Evolutionary conservation across 1,284 basidiomycete genomes (phyloP), one percentile per base, ranked within the genome.

Genomic region (Volvariella volvacea): DNA sequence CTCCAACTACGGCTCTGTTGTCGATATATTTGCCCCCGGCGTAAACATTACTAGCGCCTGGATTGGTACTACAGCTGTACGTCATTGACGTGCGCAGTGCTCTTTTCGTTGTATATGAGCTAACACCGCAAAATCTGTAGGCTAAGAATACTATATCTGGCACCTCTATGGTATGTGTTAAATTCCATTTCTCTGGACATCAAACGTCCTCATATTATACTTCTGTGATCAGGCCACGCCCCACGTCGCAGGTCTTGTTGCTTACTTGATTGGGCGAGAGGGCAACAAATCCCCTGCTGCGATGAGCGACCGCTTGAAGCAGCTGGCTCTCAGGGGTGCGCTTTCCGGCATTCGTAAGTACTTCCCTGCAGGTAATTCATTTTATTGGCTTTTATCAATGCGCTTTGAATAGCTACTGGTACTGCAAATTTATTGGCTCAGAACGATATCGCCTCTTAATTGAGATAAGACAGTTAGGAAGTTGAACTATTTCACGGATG

Each of bases 1-100:
- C 73, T 81, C 78, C 54, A 87, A 85, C 73, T 74, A 67, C 58
- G 83, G 81, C 48, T 60, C 74, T 50, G 82, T 83, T 55, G 80
- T 87, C 52, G 85, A 89, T 57, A 67, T 89, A 58, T 86, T 87
- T 56, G 84, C 79, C 3, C 85, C 87, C 22, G 86, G 82, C 48
- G 60, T 82, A 50, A 78, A 78, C 67, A 80, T 88, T 53, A 65
- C 76, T 28, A 81, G 79, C 47, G 80, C 81, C 48, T 87, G 83
- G 79, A 85, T 76, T 50, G 73, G 72, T 39, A 72, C 76, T 48
- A 68, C 71, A 54, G 62, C 59, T 31, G 73, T 50, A 39, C 14
- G 44, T 15, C n/a, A n/a, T n/a, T n/a, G n/a, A n/a, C n/a, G n/a
- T n/a, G n/a, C 15, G 7, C 22, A 6, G 6, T 17, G 14, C 19